Evolutionary conservation across 2,329 filamentous ascomycete genomes (phyloP), one percentile per base, ranked within the genome.

Genomic region (Botrytis fabae): DNA sequence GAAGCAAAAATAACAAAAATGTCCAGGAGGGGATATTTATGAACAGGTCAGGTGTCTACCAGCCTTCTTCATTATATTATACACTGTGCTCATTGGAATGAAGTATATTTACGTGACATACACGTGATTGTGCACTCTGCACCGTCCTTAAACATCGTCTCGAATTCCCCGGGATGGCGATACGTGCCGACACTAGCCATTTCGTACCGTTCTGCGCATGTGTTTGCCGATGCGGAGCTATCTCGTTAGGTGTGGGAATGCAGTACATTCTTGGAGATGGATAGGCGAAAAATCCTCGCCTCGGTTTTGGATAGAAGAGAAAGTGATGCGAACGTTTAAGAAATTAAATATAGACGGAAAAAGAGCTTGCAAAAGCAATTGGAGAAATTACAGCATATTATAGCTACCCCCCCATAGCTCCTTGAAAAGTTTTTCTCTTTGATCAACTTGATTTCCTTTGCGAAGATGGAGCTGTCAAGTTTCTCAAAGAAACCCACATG

Each of bases 21-120:
- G 75, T 75, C 74, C 64, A 69, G 75, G 72, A 75, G 74, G 73
- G 64, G 75, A 76, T 79, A 80, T 76, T 80, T 80, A 80, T 80
- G 76, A 74, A 76, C 22, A 63, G 73, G 72, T 75, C 74, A 76
- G 71, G 51, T 74, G 74, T 64, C 64, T 73, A 70, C 78, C 78
- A 79, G 75, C 78, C 77, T 74, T 78, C 77, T 76, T 73, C 73
- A 77, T 77, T 79, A 78, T 63, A 69, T 71, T 61, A 65, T 64
- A 74, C 72, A 74, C 71, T 70, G 46, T 73, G 54, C 54, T 38
- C 73, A 63, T 46, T 74, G 74, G 76, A 78, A 78, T 74, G 73
- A 69, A 62, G 38, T 60, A 51, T n/a, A 69, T 48, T 75, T 71
- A 35, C 65, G 60, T 69, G 70, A 70, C 64, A 40, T 73, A 51